Evolutionary conservation across 257 asterid species (phyloP).

Genomic region (Rhazya stricta): DNA sequence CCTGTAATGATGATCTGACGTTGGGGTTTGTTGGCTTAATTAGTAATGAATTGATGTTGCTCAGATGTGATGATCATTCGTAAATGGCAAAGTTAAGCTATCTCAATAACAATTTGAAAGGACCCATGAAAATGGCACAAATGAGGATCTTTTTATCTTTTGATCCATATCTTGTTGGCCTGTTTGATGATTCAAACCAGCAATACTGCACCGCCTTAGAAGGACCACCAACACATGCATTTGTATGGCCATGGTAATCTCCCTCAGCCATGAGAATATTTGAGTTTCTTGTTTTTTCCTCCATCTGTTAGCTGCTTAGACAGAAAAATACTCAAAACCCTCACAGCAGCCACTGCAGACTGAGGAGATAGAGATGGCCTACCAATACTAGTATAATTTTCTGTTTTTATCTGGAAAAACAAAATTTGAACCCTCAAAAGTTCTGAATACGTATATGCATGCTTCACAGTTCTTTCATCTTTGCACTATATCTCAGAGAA

Average conservation of each 20-base stretch:
- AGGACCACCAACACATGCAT: slow-evolving; percentile 34
- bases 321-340: slow-evolving; percentile 26
- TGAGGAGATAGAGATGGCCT: slow-evolving; percentile 32
- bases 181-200: neutral
- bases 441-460: neutral
- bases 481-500: neutral
- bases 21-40: too few relatives aligned
- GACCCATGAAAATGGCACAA: neutral
- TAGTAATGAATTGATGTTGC: too few relatives aligned
- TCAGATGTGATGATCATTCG: too few relatives aligned
- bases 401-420: slow-evolving; percentile 8
- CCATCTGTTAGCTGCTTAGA: slow-evolving; percentile 19
- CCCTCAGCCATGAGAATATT: slow-evolving; percentile 27
- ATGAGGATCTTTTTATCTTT: neutral
- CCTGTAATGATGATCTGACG: too few relatives aligned
- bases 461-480: neutral
- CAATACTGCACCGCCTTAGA: slow-evolving; percentile 5
- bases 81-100: neutral
- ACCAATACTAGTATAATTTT: slow-evolving; percentile 11
- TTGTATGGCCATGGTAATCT: slow-evolving; percentile 27
- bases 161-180: neutral
- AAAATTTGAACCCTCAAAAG: neutral
- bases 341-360: slow-evolving; percentile 26
- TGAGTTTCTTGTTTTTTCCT: slow-evolving; percentile 36
- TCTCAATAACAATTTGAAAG: neutral